Evolutionary conservation across 2,329 filamentous ascomycete species (phyloP).

Genomic region (Ascochyta viciae-villosae): DNA sequence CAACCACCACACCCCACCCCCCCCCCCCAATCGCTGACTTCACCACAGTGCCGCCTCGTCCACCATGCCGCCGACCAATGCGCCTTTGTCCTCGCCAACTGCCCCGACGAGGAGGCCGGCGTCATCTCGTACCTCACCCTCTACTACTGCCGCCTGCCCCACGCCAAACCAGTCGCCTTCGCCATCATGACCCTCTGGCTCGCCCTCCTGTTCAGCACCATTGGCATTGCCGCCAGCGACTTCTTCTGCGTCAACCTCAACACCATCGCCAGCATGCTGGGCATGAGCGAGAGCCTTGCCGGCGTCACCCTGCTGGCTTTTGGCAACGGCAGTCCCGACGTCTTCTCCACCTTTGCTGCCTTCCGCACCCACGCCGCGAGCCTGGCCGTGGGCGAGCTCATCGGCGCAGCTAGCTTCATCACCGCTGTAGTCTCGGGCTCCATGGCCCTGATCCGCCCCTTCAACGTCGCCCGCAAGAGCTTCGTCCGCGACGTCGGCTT

Average conservation of each 20-base stretch:
- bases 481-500: conserved; percentile 93
- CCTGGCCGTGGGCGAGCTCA: conserved; percentile 91
- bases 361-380: conserved; percentile 98
- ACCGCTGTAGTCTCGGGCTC: conserved; percentile 94
- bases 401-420: conserved; percentile 95
- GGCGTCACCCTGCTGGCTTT: conserved; percentile 97
- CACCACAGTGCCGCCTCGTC: conserved; percentile 74
- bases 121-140: conserved; percentile 86
- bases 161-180: conserved; percentile 79
- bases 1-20: too few relatives aligned
- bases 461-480: conserved; percentile 85
- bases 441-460: conserved; percentile 96
- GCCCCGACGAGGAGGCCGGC: conserved; percentile 86
- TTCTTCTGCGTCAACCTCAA: conserved; percentile 98
- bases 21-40: neutral
- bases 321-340: conserved; percentile 96
- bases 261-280: conserved; percentile 86
- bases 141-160: conserved; percentile 82
- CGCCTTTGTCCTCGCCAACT: conserved; percentile 82
- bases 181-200: conserved; percentile 81
- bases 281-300: conserved; percentile 93
- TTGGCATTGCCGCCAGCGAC: conserved; percentile 96
- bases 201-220: conserved; percentile 89
- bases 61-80: conserved; percentile 81
- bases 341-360: conserved; percentile 97